Evolutionary conservation across 2,329 filamentous ascomycete species (phyloP).

Genomic region (Ophidiomyces ophidiicola): DNA sequence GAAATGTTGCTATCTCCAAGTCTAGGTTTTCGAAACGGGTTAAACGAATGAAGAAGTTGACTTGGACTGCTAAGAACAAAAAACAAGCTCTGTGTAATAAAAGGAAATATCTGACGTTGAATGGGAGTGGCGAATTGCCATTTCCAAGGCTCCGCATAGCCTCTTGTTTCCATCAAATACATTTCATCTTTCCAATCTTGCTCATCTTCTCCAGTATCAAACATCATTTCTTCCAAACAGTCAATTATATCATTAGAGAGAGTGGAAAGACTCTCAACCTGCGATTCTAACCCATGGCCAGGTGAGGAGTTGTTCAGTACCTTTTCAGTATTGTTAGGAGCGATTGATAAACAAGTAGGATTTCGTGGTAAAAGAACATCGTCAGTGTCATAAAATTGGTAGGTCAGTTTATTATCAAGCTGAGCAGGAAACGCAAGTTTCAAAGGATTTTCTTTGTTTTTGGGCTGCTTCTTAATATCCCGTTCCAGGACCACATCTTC

Average conservation of each 20-base stretch:
- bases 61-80: slow-evolving; percentile 32
- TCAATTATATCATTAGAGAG: slow-evolving; percentile 29
- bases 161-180: slow-evolving; percentile 25
- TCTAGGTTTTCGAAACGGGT: slow-evolving; percentile 12
- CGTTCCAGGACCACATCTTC: too few relatives aligned
- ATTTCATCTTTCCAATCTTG: slow-evolving; percentile 30
- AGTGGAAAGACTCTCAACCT: slow-evolving; percentile 18
- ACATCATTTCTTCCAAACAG: slow-evolving; percentile 27
- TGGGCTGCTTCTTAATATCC: too few relatives aligned
- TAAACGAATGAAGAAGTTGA: slow-evolving; percentile 33
- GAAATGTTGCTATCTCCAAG: slow-evolving; percentile 4
- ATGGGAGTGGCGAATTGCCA: slow-evolving; percentile 29
- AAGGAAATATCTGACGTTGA: slow-evolving; percentile 30
- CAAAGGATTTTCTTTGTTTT: too few relatives aligned
- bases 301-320: too few relatives aligned
- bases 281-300: not conserved
- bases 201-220: slow-evolving; percentile 27
- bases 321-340: too few relatives aligned
- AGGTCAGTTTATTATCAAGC: too few relatives aligned
- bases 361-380: too few relatives aligned
- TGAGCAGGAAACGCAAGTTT: too few relatives aligned
- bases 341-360: too few relatives aligned
- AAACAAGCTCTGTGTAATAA: slow-evolving; percentile 35
- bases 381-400: too few relatives aligned
- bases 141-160: slow-evolving; percentile 28